A percentile compares a stretch with the other conserved stretches of the same genome.
Evolutionary conservation across 805 yeast species (phyloP).

Genomic region (Metschnikowia vanudenii): DNA sequence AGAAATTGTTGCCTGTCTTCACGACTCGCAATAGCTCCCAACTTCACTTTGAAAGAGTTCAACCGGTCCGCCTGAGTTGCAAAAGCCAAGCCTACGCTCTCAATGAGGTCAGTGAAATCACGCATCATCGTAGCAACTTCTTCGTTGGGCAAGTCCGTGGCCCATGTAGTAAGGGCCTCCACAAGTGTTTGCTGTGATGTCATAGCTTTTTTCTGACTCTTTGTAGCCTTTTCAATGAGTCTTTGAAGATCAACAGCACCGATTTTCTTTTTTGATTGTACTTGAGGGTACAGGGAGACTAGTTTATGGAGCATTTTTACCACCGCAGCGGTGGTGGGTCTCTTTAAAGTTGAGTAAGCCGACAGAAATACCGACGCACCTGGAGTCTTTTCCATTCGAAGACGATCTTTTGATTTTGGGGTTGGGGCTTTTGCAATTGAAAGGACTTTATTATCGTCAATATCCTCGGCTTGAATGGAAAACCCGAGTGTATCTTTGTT

Average conservation of each 20-base stretch:
- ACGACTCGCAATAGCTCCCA: constrained; percentile 48
- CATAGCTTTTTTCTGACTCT: constrained; percentile 34
- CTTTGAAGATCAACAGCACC: constrained; percentile 18
- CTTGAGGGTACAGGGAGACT: constrained; percentile 9
- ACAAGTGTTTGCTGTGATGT: constrained; percentile 15
- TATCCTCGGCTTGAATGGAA: background rate
- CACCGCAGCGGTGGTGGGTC: constrained; percentile 22
- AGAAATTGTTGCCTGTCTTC: constrained; percentile 48
- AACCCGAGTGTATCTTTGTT: background rate
- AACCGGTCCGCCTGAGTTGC: constrained; percentile 42
- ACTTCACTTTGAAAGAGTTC: constrained; percentile 42
- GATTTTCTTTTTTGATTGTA: constrained; percentile 8
- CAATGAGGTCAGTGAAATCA: constrained; percentile 16
- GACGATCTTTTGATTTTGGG: background rate
- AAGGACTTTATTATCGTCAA: background rate
- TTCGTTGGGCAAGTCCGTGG: constrained; percentile 16
- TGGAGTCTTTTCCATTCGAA: constrained; percentile 5
- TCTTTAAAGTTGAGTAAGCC: constrained; percentile 13
- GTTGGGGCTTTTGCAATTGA: background rate
- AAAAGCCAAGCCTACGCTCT: constrained; percentile 14
- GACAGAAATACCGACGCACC: constrained; percentile 9
- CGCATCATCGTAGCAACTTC: constrained; percentile 14
- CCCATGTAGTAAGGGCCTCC: constrained; percentile 16
- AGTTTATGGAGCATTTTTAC: constrained; percentile 19
- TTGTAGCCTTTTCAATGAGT: constrained; percentile 29